Conservation (phyloP, 345 rosid genomes). For the Kandelia obovata region DNA sequence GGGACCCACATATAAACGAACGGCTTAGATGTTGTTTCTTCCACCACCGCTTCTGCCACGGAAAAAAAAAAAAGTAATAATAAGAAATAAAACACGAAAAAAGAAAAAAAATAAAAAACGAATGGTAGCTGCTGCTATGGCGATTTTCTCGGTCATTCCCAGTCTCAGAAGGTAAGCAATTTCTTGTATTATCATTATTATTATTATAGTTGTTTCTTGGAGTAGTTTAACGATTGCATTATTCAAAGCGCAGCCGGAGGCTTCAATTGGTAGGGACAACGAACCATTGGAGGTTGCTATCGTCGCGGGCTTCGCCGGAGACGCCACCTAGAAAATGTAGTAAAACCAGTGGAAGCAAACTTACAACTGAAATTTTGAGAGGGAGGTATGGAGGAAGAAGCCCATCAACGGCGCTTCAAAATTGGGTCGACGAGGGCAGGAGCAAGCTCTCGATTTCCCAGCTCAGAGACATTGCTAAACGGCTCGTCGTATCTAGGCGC, state of each 20-base stretch:
- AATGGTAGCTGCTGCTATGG: conserved; percentile 17
- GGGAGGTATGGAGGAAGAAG: conserved; percentile 26
- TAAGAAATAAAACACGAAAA: too few species aligned
- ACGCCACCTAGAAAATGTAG: background rate
- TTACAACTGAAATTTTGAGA: conserved; percentile 35
- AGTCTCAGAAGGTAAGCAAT: conserved; percentile 10
- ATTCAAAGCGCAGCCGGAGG: background rate
- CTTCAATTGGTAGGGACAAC: background rate
- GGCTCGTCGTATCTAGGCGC: conserved; percentile 38
- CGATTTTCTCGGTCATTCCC: conserved; percentile 20
- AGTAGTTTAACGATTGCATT: background rate
- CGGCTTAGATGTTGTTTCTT: too few species aligned
- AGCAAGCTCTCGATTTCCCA: conserved; percentile 34
- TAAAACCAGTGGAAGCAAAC: background rate
- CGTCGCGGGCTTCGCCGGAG: conserved; percentile 22
- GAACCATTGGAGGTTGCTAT: conserved; percentile 22
- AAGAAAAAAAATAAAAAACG: too few species aligned
- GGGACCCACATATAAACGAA: too few species aligned
- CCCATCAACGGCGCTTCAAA: conserved; percentile 31
- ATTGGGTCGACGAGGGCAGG: conserved; percentile 26
- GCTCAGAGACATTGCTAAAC: conserved; percentile 39
- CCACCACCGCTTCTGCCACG: too few species aligned
- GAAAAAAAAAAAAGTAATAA: too few species aligned
- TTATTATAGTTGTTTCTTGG: background rate
- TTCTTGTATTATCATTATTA: background rate